Evolutionary conservation across 306 rosid genomes (phyloP).

Genomic region (Pyrus pyrifolia): DNA sequence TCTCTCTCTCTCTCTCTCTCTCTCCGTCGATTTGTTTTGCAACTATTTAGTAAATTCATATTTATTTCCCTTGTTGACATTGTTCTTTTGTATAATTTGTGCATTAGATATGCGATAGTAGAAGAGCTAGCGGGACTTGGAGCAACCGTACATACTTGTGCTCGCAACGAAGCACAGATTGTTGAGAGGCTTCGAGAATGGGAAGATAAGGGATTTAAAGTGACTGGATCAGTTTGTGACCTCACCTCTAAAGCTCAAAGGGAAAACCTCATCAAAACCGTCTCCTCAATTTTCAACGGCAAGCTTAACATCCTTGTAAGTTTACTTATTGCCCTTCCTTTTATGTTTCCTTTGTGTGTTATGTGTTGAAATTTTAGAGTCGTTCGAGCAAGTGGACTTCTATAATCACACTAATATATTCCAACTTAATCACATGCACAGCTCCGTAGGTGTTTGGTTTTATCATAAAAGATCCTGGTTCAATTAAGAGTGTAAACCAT

Average conservation of each 20-base stretch:
- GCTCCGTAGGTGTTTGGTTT: not conserved
- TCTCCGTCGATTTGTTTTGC: not conserved
- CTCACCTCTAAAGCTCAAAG: slow-evolving; percentile 18
- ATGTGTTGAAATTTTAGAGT: not conserved
- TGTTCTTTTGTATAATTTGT: not conserved
- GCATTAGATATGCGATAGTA: slow-evolving; percentile 34
- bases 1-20: not conserved
- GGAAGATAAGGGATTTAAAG: slow-evolving; percentile 31
- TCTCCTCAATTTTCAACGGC: slow-evolving; percentile 31
- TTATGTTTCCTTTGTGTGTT: not conserved
- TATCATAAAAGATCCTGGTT: not conserved
- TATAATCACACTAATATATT: not conserved
- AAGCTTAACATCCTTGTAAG: slow-evolving; percentile 45
- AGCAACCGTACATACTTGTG: slow-evolving; percentile 36
- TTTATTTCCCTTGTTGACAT: not conserved
- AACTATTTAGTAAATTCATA: not conserved
- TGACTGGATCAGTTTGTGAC: slow-evolving; percentile 42
- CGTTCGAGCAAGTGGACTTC: not conserved
- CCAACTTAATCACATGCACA: not conserved
- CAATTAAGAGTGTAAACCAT: not conserved
- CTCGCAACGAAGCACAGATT: slow-evolving; percentile 28
- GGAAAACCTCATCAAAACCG: slow-evolving; percentile 25
- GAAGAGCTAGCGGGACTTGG: slow-evolving; percentile 47
- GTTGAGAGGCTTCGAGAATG: slow-evolving; percentile 27
- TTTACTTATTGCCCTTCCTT: not conserved